Evolutionary conservation across 1,284 basidiomycete genomes (phyloP).

Genomic region (Ustilago shanxiensis): DNA sequence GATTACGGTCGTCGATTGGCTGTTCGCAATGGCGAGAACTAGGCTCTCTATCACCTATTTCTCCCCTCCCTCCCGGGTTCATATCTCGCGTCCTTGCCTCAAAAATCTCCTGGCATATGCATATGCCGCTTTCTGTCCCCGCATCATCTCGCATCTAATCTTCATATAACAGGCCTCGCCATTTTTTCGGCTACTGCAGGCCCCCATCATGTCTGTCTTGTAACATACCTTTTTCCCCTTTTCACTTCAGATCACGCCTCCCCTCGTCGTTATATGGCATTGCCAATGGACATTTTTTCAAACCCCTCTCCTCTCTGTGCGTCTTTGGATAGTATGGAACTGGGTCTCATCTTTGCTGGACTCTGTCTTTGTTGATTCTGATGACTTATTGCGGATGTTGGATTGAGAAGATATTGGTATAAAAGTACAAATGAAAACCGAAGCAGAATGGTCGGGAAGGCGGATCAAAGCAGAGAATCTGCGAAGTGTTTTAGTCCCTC

Average conservation of each 20-base stretch:
- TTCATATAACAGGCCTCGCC: background rate
- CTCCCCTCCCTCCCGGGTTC: background rate
- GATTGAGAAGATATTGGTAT: background rate
- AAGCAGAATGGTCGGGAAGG: background rate
- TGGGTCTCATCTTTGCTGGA: background rate
- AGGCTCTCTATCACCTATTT: constrained; percentile 16
- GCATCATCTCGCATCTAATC: constrained; percentile 3
- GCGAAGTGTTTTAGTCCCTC: background rate
- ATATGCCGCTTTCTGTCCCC: background rate
- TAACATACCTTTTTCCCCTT: background rate
- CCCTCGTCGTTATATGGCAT: background rate
- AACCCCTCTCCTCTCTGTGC: background rate
- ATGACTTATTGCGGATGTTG: background rate
- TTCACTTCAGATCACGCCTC: background rate
- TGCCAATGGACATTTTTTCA: background rate
- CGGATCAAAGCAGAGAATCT: background rate
- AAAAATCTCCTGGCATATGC: background rate
- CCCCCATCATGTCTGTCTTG: background rate
- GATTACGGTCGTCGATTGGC: constrained; percentile 58
- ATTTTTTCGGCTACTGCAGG: background rate
- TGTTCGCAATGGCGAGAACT: constrained; percentile 41
- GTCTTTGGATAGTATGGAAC: background rate
- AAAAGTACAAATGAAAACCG: constrained; percentile 14
- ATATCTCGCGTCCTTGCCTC: background rate
- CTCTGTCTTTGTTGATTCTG: background rate